Percentiles rank a stretch among this genome's conserved stretches.
Evolutionary conservation across 805 yeast genomes (phyloP).

Genomic region (Ogataea naganishii): DNA sequence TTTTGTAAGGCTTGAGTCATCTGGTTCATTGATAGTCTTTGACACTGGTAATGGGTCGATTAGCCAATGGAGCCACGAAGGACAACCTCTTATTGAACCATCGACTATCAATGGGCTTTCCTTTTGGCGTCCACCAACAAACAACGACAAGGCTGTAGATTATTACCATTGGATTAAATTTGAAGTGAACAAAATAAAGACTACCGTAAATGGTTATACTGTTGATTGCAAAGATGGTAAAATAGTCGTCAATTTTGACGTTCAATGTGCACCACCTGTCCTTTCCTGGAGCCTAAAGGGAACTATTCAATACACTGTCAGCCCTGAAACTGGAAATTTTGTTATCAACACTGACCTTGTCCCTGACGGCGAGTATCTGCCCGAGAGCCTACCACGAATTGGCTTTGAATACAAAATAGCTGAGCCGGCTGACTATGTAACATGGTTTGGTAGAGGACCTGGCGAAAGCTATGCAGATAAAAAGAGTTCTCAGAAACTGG

Average conservation of each 20-base stretch:
- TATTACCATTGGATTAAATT: constrained; percentile 19
- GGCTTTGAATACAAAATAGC: constrained; percentile 23
- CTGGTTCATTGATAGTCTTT: too few species aligned
- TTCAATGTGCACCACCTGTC: constrained; percentile 16
- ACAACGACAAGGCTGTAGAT: constrained; percentile 19
- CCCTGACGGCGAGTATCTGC: constrained; percentile 6
- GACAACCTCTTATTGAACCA: not conserved
- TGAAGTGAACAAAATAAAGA: constrained; percentile 16
- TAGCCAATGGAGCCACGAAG: not conserved
- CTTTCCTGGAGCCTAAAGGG: constrained; percentile 18
- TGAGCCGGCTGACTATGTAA: constrained; percentile 10
- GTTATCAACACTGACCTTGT: not conserved
- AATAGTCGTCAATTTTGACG: constrained; percentile 7
- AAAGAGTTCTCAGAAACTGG: constrained; percentile 18
- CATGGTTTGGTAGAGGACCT: constrained; percentile 28
- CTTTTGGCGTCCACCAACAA: constrained; percentile 25
- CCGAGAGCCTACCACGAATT: constrained; percentile 23
- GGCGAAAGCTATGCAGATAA: constrained; percentile 27
- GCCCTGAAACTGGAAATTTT: not conserved
- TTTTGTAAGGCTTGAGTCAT: too few species aligned
- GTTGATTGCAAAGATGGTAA: not conserved
- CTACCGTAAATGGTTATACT: constrained; percentile 4
- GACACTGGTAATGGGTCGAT: not conserved
- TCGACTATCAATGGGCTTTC: not conserved
- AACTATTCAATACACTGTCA: constrained; percentile 3